Base-by-base conservation (phyloP, 352 stramenopile genomes). In the Pilasporangium apinafurcum region DNA sequence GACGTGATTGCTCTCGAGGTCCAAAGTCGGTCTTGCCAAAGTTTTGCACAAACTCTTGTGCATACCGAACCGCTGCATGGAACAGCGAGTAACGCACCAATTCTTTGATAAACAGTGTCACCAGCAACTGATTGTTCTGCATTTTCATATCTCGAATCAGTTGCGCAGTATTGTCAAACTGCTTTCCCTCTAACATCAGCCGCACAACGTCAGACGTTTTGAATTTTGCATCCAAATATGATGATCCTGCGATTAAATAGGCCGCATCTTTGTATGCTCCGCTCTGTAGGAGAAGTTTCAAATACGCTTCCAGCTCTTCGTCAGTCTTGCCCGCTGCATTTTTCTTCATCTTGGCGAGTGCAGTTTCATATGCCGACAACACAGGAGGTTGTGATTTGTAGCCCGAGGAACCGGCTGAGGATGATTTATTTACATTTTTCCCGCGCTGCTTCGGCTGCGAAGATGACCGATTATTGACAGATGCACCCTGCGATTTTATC, bases 81-180 rank as follows among this genome's bases (percentile, higher is more conserved):
- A 93, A 93, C 20, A 86, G 74, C 28, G 59, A 42, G 16, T 56
- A 60, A 13, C 69, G 72, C 27, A 92, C 75, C 31, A 86, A 65
- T 43, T 89, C 78, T 46, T 85, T 91, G 37, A 93, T 80, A 9
- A 91, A 69, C 28, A 92, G 59, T 50, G 77, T 92, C 18, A 93
- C 74, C 8, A 91, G 75, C n/a, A 68, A 47, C 46, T 88, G 74
- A 42, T 90, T 88, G 18, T 48, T 33, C 16, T 81, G 55, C 37
- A 92, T 35, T 22, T 86, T 77, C 38, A 92, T 54, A 31, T 88
- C 77, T 31, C 78, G 79, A 36, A 93, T 88, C 14, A 91, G 57
- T 30, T 82, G 70, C 45, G 63, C 77, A 8, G 77, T 74, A 41
- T 81, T 60, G 16, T 91, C 73, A 26, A 78, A 68, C 36, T 74